A percentile compares a stretch with the other conserved stretches of the same genome.
phyloP scores from a whole-genome alignment of 805 yeast genomes.

The Lachancea quebecensis region DNA sequence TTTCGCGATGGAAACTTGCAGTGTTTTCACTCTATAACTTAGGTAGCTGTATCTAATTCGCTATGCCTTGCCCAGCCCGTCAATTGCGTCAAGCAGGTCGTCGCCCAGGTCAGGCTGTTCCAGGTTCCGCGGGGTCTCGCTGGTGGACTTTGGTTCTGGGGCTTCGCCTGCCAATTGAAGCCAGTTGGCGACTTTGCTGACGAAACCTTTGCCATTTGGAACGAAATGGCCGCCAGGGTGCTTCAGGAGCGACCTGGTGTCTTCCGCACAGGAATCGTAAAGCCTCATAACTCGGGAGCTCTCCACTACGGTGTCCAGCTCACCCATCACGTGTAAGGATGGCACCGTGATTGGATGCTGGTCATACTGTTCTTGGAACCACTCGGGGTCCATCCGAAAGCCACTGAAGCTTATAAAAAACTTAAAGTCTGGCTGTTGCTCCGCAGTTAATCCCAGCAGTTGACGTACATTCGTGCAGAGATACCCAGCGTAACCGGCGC shows the following conservation, averaged over 20 bases:
- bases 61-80: conserved; percentile 35
- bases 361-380: conserved; percentile 27
- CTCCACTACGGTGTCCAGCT: conserved; percentile 81
- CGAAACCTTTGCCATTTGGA: conserved; percentile 63
- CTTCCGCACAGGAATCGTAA: conserved; percentile 42
- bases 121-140: conserved; percentile 2
- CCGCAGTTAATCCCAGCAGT: conserved; percentile 32
- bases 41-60: not conserved
- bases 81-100: conserved; percentile 35
- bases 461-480: conserved; percentile 51
- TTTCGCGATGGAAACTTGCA: too few species aligned
- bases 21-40: not conserved
- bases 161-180: conserved; percentile 14
- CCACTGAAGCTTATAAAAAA: conserved; percentile 78
- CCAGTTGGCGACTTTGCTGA: conserved; percentile 33
- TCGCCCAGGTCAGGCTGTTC: conserved; percentile 24
- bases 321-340: conserved; percentile 80
- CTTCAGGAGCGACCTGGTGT: conserved; percentile 43
- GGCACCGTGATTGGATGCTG: conserved; percentile 29
- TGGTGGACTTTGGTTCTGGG: conserved; percentile 2
- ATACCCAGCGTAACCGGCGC: conserved; percentile 78
- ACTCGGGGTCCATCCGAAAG: conserved; percentile 32
- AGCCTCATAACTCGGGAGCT: conserved; percentile 58
- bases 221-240: conserved; percentile 98
- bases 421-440: conserved; percentile 43